Conservation (phyloP, 371 early-diverging fungal species). For the Mortierella sp. region DNA sequence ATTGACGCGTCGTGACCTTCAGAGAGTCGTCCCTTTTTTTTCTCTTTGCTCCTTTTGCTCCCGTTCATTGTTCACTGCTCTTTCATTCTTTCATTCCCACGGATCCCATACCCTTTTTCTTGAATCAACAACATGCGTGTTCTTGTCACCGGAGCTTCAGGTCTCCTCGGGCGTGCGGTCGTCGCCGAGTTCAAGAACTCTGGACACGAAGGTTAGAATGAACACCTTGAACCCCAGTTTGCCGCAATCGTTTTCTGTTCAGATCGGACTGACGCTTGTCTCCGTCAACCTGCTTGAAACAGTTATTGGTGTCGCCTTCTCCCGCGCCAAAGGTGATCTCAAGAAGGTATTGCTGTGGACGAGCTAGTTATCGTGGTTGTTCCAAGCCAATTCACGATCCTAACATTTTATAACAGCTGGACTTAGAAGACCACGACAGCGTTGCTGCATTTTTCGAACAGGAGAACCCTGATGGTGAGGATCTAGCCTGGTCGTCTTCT, state of each 20-base stretch:
- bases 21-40: too few species aligned
- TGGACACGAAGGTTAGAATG: conserved; percentile 60
- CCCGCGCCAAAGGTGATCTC: conserved; percentile 66
- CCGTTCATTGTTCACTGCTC: neutral
- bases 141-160: conserved; percentile 85
- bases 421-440: conserved; percentile 69
- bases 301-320: conserved; percentile 81
- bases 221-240: too few species aligned
- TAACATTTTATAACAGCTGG: too few species aligned
- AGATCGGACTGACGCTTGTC: neutral
- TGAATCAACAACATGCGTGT: conserved; percentile 57
- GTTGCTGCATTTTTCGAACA: conserved; percentile 64
- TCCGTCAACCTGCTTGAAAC: neutral
- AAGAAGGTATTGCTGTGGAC: conserved; percentile 59
- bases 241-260: too few species aligned
- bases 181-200: conserved; percentile 60
- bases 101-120: neutral
- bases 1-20: neutral
- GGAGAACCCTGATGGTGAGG: conserved; percentile 68
- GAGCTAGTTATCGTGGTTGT: too few species aligned
- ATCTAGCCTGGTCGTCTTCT: neutral
- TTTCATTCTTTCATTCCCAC: neutral
- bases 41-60: neutral
- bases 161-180: conserved; percentile 85
- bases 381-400: too few species aligned